Evolutionary conservation across 768 basidiomycete genomes (phyloP), one percentile per base, ranked within the genome.

Genomic region (Boletus vermiculosoides): DNA sequence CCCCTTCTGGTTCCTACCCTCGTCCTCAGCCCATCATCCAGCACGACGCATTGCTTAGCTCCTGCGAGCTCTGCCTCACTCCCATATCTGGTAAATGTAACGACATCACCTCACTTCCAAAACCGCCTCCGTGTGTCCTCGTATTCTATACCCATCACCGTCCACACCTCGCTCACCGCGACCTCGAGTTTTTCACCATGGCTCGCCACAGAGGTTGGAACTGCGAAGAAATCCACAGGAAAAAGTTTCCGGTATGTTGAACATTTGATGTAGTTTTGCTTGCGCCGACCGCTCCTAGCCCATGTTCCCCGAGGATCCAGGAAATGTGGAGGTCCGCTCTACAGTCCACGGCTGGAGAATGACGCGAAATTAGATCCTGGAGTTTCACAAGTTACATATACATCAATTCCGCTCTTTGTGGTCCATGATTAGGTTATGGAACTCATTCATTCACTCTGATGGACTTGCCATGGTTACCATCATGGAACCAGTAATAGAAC

Each of bases 131-230:
- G 5, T 76, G 74, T 50, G 73, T 93, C 0, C 82, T 95, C 1
- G 90, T 94, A 1, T 96, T 97, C 72, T 94, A 90, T 70, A 87
- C 88, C 0, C 93, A 95, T 58, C 94, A 97, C 62, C 81, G 90
- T 0, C 94, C 94, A 0, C 88, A 88, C 57, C 79, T 93, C 9
- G 91, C 91, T 1, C 77, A 89, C 54, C 82, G 86, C 13, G 94
- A 97, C 65, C 83, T 94, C 76, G 79, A 80, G 3, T 97, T 96
- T 71, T 94, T 98, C 65, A 65, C 66, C 10, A 83, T 81, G 63
- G 92, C 90, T 4, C 66, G 74, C 34, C 71, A 69, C 36, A 69
- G 73, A 9, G 89, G 90, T 0, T 96, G 94, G 95, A 60, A 59
- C 5, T 90, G 88, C 58, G 82, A 90, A 60, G 75, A 88, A 64